Conservation (phyloP, 495 filamentous ascomycete species). For the Parathielavia appendiculata region DNA sequence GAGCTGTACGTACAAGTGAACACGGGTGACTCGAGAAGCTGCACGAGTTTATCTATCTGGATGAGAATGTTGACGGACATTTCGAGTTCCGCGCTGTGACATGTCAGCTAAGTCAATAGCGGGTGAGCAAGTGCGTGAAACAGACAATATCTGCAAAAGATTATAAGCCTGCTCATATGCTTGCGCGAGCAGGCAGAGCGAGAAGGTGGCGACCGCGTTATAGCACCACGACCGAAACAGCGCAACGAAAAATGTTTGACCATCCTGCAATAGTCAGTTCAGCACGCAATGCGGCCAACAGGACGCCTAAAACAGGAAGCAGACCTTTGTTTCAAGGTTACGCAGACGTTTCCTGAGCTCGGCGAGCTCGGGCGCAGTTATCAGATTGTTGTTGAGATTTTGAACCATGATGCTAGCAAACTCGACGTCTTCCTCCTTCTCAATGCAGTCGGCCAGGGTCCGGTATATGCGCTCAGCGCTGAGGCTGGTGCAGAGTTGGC, state of each 20-base stretch:
- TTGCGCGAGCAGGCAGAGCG: slow-evolving; percentile 89
- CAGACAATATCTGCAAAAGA: slow-evolving; percentile 90
- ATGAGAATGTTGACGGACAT: slow-evolving; percentile 99
- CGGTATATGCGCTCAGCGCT: slow-evolving; percentile 95
- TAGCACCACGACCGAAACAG: slow-evolving; percentile 98
- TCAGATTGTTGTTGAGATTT: slow-evolving; percentile 97
- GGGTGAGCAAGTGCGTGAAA: background rate
- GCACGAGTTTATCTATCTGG: slow-evolving; percentile 97
- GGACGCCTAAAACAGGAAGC: background rate
- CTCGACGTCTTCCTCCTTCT: slow-evolving; percentile 96
- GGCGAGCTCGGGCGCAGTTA: slow-evolving; percentile 90
- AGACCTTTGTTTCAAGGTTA: slow-evolving; percentile 80
- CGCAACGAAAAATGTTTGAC: slow-evolving; percentile 89
- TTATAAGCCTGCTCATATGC: slow-evolving; percentile 99
- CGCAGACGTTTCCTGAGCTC: slow-evolving; percentile 85
- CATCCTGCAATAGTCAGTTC: slow-evolving; percentile 54
- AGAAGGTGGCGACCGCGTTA: slow-evolving; percentile 97
- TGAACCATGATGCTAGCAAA: slow-evolving; percentile 99
- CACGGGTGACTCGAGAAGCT: slow-evolving; percentile 93
- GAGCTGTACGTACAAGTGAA: slow-evolving; percentile 69
- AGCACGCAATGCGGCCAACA: slow-evolving; percentile 20
- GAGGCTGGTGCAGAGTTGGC: slow-evolving; percentile 87
- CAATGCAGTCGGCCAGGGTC: slow-evolving; percentile 91
- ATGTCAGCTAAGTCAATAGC: background rate
- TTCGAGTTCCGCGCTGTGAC: slow-evolving; percentile 80